Conservation (phyloP, 768 basidiomycete species). For the Pulveroboletus sp. region DNA sequence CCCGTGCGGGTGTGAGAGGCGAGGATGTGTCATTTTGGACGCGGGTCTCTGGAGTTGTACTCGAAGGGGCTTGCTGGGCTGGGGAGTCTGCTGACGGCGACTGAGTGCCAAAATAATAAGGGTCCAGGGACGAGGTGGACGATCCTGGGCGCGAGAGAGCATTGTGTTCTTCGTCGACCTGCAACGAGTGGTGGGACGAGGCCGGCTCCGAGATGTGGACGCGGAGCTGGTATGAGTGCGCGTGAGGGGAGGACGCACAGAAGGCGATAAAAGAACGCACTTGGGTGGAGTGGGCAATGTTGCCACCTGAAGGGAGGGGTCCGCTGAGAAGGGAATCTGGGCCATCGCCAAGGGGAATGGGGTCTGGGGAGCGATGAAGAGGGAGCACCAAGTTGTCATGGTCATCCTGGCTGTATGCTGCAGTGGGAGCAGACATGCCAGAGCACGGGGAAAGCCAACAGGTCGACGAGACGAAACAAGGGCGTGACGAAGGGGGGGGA, state of each 20-base stretch:
- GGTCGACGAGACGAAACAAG: neutral
- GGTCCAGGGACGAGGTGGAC: constrained; percentile 77
- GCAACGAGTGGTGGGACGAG: constrained; percentile 25
- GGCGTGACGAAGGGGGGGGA: neutral
- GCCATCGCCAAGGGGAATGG: constrained; percentile 50
- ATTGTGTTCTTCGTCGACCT: constrained; percentile 42
- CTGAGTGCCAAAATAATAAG: constrained; percentile 78
- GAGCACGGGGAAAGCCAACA: constrained; percentile 23
- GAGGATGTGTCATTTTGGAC: constrained; percentile 49
- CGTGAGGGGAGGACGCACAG: neutral
- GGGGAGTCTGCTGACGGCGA: constrained; percentile 64
- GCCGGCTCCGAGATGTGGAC: constrained; percentile 44
- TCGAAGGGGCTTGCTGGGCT: constrained; percentile 35
- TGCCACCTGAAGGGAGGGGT: constrained; percentile 23
- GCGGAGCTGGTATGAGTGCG: constrained; percentile 35
- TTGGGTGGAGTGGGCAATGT: constrained; percentile 2
- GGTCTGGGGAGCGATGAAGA: constrained; percentile 30
- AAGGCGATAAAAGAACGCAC: constrained; percentile 8
- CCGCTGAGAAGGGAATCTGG: constrained; percentile 10
- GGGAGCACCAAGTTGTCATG: constrained; percentile 29
- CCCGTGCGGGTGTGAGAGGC: constrained; percentile 68
- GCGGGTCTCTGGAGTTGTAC: constrained; percentile 60
- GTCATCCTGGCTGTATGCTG: constrained; percentile 37
- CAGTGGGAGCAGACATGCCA: constrained; percentile 38
- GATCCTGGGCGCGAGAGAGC: constrained; percentile 61